Evolutionary conservation across 768 basidiomycete species (phyloP).

Genomic region (Saitozyma podzolica): DNA sequence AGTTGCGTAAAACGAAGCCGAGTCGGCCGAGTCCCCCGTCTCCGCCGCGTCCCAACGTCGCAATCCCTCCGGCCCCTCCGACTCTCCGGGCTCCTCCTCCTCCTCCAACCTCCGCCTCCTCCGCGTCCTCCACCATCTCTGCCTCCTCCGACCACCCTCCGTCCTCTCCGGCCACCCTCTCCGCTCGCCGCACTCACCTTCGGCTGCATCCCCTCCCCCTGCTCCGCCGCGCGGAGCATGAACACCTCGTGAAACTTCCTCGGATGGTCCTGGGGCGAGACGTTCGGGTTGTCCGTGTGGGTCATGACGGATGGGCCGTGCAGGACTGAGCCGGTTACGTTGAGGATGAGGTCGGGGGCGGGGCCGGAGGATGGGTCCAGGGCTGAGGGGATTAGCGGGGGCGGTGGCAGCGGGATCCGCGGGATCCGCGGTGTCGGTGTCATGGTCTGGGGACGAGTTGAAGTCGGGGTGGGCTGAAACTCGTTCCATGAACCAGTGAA

Average conservation of each 20-base stretch:
- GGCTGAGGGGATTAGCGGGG: not conserved
- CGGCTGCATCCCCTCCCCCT: conserved; percentile 42
- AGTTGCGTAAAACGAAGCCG: too few relatives aligned
- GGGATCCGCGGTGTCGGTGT: too few relatives aligned
- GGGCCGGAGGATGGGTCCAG: not conserved
- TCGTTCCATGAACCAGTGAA: too few relatives aligned
- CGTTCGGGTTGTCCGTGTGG: conserved; percentile 9
- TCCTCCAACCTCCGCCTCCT: not conserved
- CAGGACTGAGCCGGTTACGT: conserved; percentile 44
- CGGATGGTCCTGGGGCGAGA: conserved; percentile 30
- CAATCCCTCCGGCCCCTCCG: too few relatives aligned
- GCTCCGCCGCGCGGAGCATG: conserved; percentile 39
- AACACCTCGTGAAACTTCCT: conserved; percentile 49
- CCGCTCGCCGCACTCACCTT: conserved; percentile 25
- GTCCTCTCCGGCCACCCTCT: not conserved
- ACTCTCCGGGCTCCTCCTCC: too few relatives aligned
- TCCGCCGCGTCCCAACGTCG: too few relatives aligned
- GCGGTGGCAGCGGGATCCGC: not conserved
- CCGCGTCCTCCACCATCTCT: not conserved
- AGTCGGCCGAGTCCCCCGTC: too few relatives aligned
- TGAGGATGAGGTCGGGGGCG: conserved; percentile 40
- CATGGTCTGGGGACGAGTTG: too few relatives aligned
- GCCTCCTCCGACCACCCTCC: not conserved
- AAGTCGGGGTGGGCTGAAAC: too few relatives aligned
- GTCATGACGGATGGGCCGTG: conserved; percentile 37